These are phyloP conservation scores for Taiozyma onychis DNA, from an alignment of 1,139 yeast species.

Conservation along the genomic window DNA sequence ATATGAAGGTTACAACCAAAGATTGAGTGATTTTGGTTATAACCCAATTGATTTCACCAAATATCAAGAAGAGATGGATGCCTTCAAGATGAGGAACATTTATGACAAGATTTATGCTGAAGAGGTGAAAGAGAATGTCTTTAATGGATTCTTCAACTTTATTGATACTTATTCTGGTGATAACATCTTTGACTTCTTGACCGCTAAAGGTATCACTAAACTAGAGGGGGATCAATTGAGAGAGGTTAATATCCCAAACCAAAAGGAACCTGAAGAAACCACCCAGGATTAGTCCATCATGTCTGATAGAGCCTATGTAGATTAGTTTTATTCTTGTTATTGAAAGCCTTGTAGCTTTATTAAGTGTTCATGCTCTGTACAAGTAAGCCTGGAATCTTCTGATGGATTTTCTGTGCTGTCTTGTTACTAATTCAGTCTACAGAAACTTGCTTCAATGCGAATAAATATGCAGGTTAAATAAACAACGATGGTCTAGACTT, in stretches of 20 bases:
- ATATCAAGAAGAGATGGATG: constrained; percentile 68
- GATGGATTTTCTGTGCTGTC: no score
- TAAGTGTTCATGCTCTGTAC: no score
- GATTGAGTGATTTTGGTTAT: constrained; percentile 73
- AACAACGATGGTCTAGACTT: not conserved
- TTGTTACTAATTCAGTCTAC: no score
- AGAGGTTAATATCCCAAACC: constrained; percentile 18
- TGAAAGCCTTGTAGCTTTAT: no score
- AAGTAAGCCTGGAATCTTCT: no score
- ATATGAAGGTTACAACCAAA: constrained; percentile 75
- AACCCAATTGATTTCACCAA: constrained; percentile 66
- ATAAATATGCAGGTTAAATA: not conserved
- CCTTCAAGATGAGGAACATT: constrained; percentile 79
- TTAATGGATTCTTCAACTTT: constrained; percentile 83
- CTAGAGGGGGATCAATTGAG: constrained; percentile 14
- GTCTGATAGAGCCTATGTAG: not conserved
- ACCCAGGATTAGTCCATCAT: not conserved
- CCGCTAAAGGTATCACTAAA: constrained; percentile 50
- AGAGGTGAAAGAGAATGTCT: constrained; percentile 81
- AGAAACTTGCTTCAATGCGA: not conserved
- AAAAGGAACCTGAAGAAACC: constrained; percentile 7
- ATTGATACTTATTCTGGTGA: constrained; percentile 68
- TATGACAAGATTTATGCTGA: constrained; percentile 90
- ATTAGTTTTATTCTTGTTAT: no score
- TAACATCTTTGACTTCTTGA: constrained; percentile 68